phyloP scores from a whole-genome alignment of 1,284 basidiomycete genomes.

The Tilletia caries region DNA sequence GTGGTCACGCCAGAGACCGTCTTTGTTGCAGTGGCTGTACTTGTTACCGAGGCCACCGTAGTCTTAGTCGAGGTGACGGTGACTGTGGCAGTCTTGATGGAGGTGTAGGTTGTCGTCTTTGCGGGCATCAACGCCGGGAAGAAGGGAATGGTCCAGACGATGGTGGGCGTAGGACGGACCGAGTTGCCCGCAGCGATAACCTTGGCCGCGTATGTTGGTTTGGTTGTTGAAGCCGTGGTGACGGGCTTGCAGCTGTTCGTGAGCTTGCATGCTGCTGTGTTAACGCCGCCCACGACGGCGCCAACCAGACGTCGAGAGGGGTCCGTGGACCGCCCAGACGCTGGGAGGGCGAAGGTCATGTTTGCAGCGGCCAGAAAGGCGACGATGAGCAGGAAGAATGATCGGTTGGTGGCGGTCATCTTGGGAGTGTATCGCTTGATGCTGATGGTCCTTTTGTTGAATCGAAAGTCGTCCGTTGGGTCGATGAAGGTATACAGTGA shows the following conservation, averaged over 20 bases:
- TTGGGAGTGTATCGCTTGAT: no score
- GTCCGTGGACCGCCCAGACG: background rate
- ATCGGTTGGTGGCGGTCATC: background rate
- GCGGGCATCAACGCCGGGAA: constrained; percentile 12
- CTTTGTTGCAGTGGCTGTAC: background rate
- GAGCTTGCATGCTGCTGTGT: constrained; percentile 3
- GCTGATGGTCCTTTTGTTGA: no score
- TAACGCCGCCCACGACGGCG: background rate
- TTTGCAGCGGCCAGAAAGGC: background rate
- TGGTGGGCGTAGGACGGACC: background rate
- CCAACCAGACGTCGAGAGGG: background rate
- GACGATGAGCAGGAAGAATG: background rate
- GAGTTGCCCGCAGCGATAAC: constrained; percentile 1
- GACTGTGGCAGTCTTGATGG: constrained; percentile 19
- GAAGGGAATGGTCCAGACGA: constrained; percentile 5
- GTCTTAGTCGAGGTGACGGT: constrained; percentile 10
- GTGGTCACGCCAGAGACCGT: background rate
- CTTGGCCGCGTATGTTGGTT: background rate
- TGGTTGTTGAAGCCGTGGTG: background rate
- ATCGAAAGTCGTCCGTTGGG: no score
- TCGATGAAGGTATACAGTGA: no score
- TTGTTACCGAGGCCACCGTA: background rate
- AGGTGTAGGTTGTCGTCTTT: constrained; percentile 11
- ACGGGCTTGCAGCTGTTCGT: background rate
- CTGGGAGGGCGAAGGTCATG: background rate